These are phyloP conservation scores for Marasmius oreades DNA, from an alignment of 1,284 basidiomycete genomes.

Conservation along the genomic window DNA sequence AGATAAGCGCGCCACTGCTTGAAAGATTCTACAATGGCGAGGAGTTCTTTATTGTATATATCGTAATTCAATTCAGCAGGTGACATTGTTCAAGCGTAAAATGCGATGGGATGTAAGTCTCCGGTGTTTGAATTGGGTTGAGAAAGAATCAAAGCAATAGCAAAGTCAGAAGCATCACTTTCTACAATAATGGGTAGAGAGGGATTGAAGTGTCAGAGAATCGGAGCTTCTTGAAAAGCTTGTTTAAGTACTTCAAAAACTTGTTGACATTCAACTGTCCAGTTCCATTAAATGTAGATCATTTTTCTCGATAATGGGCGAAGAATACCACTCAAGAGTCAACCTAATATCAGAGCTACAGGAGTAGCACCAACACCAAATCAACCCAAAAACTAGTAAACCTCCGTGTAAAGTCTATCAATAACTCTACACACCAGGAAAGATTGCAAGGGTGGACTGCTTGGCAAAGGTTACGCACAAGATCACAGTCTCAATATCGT, in stretches of 20 bases:
- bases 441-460: too few relatives aligned
- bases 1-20: constrained; percentile 30
- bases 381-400: too few relatives aligned
- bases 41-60: too few relatives aligned
- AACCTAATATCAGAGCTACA: too few relatives aligned
- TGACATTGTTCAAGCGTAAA: constrained; percentile 2
- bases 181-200: constrained; percentile 32
- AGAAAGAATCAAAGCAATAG: constrained; percentile 9
- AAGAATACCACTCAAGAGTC: too few relatives aligned
- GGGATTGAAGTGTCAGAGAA: constrained; percentile 9
- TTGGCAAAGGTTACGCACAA: too few relatives aligned
- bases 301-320: neutral
- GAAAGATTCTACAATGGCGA: constrained; percentile 6
- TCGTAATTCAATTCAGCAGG: constrained; percentile 6
- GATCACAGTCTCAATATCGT: too few relatives aligned
- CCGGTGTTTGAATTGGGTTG: neutral
- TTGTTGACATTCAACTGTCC: neutral
- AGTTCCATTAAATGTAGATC: neutral
- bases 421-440: too few relatives aligned
- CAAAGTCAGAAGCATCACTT: constrained; percentile 15
- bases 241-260: constrained; percentile 11
- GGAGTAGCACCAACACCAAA: too few relatives aligned
- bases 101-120: constrained; percentile 5
- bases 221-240: constrained; percentile 7
- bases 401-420: too few relatives aligned